Percentiles rank a stretch among this genome's conserved stretches.
Evolutionary conservation across 164 flowering plant genomes (phyloP).

Genomic region (Liquidambar formosana): DNA sequence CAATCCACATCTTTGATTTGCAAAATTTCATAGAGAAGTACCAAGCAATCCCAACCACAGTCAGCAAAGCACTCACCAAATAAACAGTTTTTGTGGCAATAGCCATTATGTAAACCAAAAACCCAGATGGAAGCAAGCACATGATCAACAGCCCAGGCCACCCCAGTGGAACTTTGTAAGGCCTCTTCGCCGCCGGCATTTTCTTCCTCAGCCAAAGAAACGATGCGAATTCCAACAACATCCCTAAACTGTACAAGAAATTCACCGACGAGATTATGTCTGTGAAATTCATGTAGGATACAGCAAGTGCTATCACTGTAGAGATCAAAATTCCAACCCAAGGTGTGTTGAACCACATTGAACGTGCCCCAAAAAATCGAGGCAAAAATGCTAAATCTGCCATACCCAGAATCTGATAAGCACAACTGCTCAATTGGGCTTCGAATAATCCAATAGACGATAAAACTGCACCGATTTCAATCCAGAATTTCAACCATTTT

Average conservation of each 20-base stretch:
- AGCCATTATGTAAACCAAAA: constrained; percentile 47
- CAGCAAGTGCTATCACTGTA: constrained; percentile 36
- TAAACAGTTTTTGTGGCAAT: constrained; percentile 39
- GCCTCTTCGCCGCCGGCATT: constrained; percentile 39
- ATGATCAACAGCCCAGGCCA: constrained; percentile 36
- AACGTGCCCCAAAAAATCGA: constrained; percentile 25
- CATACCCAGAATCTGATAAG: constrained; percentile 62
- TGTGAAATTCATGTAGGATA: constrained; percentile 44
- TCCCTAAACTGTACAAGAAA: constrained; percentile 65
- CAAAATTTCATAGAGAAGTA: constrained; percentile 37
- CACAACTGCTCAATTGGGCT: constrained; percentile 60
- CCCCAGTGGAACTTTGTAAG: constrained; percentile 44
- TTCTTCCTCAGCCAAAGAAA: constrained; percentile 59
- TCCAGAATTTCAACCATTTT: constrained; percentile 54
- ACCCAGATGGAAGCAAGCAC: constrained; percentile 61
- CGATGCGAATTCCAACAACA: constrained; percentile 62
- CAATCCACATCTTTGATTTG: constrained; percentile 29
- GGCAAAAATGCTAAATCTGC: constrained; percentile 56
- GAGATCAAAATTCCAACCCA: constrained; percentile 51
- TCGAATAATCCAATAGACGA: constrained; percentile 58
- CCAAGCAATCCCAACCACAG: constrained; percentile 29
- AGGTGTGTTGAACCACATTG: constrained; percentile 58
- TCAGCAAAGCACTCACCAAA: constrained; percentile 35
- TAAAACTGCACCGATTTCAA: constrained; percentile 49
- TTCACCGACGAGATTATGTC: constrained; percentile 55